phyloP scores from a whole-genome alignment of 2,329 filamentous ascomycete genomes.

The Diaporthe citri region DNA sequence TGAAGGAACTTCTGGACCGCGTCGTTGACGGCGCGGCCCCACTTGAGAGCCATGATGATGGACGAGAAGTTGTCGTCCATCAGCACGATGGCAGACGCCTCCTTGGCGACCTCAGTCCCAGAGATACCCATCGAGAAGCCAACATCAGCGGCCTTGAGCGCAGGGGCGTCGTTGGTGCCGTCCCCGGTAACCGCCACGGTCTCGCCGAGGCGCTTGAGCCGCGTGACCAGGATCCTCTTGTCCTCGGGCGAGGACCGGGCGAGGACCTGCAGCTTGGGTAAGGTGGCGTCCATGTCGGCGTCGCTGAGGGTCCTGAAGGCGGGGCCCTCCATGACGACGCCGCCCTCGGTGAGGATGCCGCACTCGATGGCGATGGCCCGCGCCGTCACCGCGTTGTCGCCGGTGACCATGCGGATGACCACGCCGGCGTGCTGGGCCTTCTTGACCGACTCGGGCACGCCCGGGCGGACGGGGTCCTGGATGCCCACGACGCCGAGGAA shows the following conservation, averaged over 20 bases:
- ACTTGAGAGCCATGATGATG: slow-evolving; percentile 75
- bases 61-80: slow-evolving; percentile 76
- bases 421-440: slow-evolving; percentile 75
- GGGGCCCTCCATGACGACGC: slow-evolving; percentile 76
- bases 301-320: slow-evolving; percentile 69
- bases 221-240: slow-evolving; percentile 67
- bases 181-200: slow-evolving; percentile 76
- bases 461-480: slow-evolving; percentile 74
- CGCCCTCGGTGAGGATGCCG: slow-evolving; percentile 68
- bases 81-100: slow-evolving; percentile 76
- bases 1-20: slow-evolving; percentile 77
- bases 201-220: slow-evolving; percentile 66
- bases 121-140: slow-evolving; percentile 78
- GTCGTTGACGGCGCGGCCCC: slow-evolving; percentile 78
- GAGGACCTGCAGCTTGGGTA: slow-evolving; percentile 67
- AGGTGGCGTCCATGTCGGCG: slow-evolving; percentile 64
- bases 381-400: slow-evolving; percentile 70
- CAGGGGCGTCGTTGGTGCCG: slow-evolving; percentile 75
- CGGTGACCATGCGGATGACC: slow-evolving; percentile 74
- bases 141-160: slow-evolving; percentile 74
- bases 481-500: slow-evolving; percentile 80
- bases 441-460: slow-evolving; percentile 72
- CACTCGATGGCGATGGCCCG: slow-evolving; percentile 75
- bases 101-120: slow-evolving; percentile 76
- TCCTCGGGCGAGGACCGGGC: slow-evolving; percentile 72